These are phyloP conservation scores for Mucor racemosus DNA, from an alignment of 371 early-diverging fungal species.

Conservation along the genomic window DNA sequence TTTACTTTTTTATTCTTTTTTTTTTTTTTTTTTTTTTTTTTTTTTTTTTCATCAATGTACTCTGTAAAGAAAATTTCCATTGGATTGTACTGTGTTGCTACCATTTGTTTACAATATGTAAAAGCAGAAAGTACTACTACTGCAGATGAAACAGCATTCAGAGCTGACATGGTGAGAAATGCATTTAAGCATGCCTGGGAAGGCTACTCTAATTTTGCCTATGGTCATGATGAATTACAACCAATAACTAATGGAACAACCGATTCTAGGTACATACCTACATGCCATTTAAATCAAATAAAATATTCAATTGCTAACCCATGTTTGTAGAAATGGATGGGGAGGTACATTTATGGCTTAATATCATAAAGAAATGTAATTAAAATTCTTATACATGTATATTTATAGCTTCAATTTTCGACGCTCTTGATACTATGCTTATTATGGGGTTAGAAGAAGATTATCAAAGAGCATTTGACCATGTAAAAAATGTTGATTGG, in stretches of 20 bases:
- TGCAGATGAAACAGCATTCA: neutral
- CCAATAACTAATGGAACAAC: slow-evolving; percentile 47
- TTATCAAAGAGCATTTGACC: slow-evolving; percentile 67
- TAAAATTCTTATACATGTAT: slow-evolving; percentile 31
- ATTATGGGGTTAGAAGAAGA: slow-evolving; percentile 83
- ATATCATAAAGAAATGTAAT: slow-evolving; percentile 43
- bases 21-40: neutral
- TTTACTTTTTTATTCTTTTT: neutral
- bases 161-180: slow-evolving; percentile 37
- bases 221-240: slow-evolving; percentile 64
- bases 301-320: too few species aligned
- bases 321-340: slow-evolving; percentile 48
- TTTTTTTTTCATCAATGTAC: slow-evolving; percentile 5
- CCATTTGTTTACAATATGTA: neutral
- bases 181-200: slow-evolving; percentile 78
- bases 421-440: slow-evolving; percentile 83
- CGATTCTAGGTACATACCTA: slow-evolving; percentile 74
- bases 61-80: slow-evolving; percentile 12
- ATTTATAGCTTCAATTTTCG: slow-evolving; percentile 73
- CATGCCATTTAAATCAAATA: too few species aligned
- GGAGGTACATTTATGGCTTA: slow-evolving; percentile 58
- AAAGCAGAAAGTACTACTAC: neutral
- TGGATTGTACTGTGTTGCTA: neutral
- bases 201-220: slow-evolving; percentile 70
- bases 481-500: slow-evolving; percentile 58